These are phyloP conservation scores for Didymella sp. DNA, from an alignment of 2,329 filamentous ascomycete species.

Conservation along the genomic window DNA sequence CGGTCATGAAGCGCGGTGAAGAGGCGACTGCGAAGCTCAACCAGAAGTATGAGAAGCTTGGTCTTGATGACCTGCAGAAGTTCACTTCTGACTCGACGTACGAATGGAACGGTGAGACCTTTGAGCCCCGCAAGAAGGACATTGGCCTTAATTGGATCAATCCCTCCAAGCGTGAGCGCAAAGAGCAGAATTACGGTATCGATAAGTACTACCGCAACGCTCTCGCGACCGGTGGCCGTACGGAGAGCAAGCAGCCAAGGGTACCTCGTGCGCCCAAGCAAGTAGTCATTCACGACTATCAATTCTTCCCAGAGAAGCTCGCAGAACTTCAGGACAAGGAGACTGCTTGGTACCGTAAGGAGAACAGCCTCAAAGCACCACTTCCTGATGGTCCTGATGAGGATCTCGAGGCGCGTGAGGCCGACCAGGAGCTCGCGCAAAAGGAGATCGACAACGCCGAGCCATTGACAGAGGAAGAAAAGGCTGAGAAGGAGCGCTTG, in stretches of 20 bases:
- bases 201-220: conserved; percentile 98
- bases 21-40: conserved; percentile 88
- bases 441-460: conserved; percentile 91
- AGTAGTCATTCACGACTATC: conserved; percentile 90
- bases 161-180: conserved; percentile 95
- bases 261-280: conserved; percentile 96
- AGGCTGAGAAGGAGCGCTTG: conserved; percentile 82
- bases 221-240: conserved; percentile 79
- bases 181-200: conserved; percentile 97
- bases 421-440: conserved; percentile 86
- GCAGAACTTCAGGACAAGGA: conserved; percentile 93
- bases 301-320: conserved; percentile 88
- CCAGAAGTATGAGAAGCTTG: conserved; percentile 93
- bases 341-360: conserved; percentile 93
- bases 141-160: conserved; percentile 97
- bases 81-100: conserved; percentile 98
- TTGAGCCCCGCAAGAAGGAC: conserved; percentile 82
- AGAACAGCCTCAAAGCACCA: conserved; percentile 93
- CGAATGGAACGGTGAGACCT: conserved; percentile 98
- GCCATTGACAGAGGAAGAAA: conserved; percentile 86
- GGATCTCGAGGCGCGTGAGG: conserved; percentile 83
- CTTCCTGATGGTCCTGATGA: conserved; percentile 88
- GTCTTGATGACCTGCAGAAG: conserved; percentile 95
- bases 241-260: conserved; percentile 88
- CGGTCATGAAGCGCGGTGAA: conserved; percentile 85